These are phyloP conservation scores for Raffaelea ambrosiae DNA, from an alignment of 2,329 filamentous ascomycete genomes.

Conservation along the genomic window DNA sequence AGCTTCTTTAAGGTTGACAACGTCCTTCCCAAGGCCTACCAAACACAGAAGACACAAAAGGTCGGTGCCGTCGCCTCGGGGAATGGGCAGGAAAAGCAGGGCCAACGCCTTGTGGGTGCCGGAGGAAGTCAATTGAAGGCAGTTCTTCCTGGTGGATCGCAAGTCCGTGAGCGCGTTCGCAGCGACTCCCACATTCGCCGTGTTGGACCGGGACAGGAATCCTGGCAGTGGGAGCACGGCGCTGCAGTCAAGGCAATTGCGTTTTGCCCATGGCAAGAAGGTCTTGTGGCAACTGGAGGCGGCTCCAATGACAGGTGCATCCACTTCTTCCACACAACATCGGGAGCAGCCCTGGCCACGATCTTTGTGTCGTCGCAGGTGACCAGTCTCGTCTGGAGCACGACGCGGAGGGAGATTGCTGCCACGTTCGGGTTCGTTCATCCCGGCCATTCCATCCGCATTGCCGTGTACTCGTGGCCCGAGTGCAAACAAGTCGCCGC, in stretches of 20 bases:
- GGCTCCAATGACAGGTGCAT: slow-evolving; percentile 93
- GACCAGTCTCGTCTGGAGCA: slow-evolving; percentile 86
- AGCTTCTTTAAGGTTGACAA: slow-evolving; percentile 66
- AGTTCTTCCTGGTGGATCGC: not conserved
- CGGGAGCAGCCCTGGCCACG: slow-evolving; percentile 75
- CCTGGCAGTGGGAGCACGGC: slow-evolving; percentile 67
- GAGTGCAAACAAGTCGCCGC: slow-evolving; percentile 77
- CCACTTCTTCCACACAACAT: slow-evolving; percentile 85
- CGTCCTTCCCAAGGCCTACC: slow-evolving; percentile 30
- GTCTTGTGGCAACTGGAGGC: slow-evolving; percentile 80
- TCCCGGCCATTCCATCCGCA: slow-evolving; percentile 78
- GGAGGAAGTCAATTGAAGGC: slow-evolving; percentile 3
- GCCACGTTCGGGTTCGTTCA: slow-evolving; percentile 92
- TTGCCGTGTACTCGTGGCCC: slow-evolving; percentile 93
- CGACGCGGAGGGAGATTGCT: slow-evolving; percentile 74
- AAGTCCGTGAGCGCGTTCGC: slow-evolving; percentile 5
- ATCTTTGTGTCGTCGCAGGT: slow-evolving; percentile 92
- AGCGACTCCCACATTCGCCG: slow-evolving; percentile 2
- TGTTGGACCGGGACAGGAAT: slow-evolving; percentile 48
- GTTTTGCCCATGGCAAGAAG: slow-evolving; percentile 89
- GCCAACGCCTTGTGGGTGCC: not conserved
- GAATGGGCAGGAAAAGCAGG: not conserved
- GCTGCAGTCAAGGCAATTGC: slow-evolving; percentile 95
- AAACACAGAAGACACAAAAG: not conserved
- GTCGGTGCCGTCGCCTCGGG: not conserved